Evolutionary conservation across 768 basidiomycete species (phyloP).

Genomic region (Tulasnella calospora): DNA sequence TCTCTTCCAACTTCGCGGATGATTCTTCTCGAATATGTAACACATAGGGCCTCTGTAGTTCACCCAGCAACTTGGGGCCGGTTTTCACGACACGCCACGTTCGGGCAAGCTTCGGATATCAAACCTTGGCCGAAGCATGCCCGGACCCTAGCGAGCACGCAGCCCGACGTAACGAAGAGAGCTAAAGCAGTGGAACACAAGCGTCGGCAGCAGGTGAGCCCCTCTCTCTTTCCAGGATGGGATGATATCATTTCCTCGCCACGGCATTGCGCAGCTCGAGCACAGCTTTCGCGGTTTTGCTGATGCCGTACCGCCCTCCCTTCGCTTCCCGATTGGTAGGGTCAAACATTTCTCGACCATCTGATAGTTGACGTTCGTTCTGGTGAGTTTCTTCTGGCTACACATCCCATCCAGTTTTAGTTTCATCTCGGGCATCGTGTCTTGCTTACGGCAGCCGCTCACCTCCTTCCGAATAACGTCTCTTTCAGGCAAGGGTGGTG

Average conservation of each 20-base stretch:
- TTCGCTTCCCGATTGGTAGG: constrained; percentile 41
- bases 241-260: not conserved
- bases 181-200: constrained; percentile 11
- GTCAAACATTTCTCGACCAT: constrained; percentile 76
- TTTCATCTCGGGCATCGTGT: not conserved
- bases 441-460: constrained; percentile 10
- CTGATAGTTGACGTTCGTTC: constrained; percentile 71
- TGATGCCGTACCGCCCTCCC: not conserved
- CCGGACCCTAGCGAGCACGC: not conserved
- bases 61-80: not conserved
- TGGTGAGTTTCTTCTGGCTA: constrained; percentile 44
- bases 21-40: not conserved
- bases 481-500: constrained; percentile 71
- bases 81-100: not conserved
- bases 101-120: not conserved
- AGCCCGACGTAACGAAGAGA: not conserved
- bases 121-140: not conserved
- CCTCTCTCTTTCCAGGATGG: not conserved
- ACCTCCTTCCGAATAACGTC: not conserved
- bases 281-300: not conserved
- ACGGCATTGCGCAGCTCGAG: not conserved
- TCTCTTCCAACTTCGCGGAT: not conserved
- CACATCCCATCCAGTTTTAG: not conserved
- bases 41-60: not conserved
- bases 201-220: not conserved